phyloP scores from a whole-genome alignment of 306 rosid species.

The Malus asiatica region DNA sequence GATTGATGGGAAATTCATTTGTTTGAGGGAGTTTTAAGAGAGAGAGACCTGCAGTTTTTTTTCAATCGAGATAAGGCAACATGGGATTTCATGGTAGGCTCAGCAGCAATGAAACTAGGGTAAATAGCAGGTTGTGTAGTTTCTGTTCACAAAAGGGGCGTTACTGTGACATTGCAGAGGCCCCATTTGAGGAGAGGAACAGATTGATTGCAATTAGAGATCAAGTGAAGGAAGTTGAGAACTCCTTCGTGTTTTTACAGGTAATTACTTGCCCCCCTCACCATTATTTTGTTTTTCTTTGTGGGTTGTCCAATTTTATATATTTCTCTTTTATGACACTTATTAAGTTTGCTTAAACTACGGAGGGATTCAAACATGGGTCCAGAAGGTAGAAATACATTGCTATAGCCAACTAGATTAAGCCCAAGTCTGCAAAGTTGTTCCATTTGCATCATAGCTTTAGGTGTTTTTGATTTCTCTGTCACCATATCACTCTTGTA shows the following conservation, averaged over 20 bases:
- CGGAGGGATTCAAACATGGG: not conserved
- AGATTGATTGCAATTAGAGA: slow-evolving; percentile 23
- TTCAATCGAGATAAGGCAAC: not conserved
- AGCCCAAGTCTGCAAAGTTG: not conserved
- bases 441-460: not conserved
- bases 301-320: not conserved
- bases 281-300: not conserved
- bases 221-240: slow-evolving; percentile 21
- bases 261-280: slow-evolving; percentile 2
- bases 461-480: not conserved
- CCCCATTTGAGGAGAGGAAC: slow-evolving; percentile 22
- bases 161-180: slow-evolving; percentile 13
- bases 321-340: not conserved
- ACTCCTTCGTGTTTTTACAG: slow-evolving; percentile 21
- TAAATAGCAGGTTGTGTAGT: slow-evolving; percentile 17
- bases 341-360: not conserved
- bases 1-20: not conserved
- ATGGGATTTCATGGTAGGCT: slow-evolving; percentile 13
- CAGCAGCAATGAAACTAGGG: not conserved
- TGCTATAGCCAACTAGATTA: not conserved
- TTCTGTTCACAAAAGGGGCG: slow-evolving; percentile 19
- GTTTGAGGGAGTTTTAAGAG: slow-evolving; percentile 3
- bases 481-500: not conserved
- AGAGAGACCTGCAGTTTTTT: slow-evolving; percentile 5
- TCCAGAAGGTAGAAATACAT: not conserved